Conservation (phyloP, 495 filamentous ascomycete species). For the Tuber melanosporum region DNA sequence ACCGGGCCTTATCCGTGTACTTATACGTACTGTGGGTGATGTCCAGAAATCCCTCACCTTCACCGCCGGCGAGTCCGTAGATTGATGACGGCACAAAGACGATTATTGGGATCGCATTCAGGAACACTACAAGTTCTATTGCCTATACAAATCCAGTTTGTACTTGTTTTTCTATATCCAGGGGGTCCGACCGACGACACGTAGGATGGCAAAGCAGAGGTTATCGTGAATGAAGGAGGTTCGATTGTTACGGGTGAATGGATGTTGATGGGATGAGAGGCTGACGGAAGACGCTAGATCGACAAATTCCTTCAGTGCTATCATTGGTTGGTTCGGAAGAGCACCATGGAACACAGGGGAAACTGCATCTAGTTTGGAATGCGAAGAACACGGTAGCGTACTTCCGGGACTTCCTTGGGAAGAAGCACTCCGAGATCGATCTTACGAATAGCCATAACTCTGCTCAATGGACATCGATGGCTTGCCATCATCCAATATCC, state of each 20-base stretch:
- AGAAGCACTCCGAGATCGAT: conserved; percentile 77
- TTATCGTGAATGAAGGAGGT: conserved; percentile 99
- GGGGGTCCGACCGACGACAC: conserved; percentile 10
- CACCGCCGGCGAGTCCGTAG: no score
- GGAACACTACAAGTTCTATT: conserved; percentile 96
- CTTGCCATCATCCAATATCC: conserved; percentile 72
- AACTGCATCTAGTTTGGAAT: conserved; percentile 84
- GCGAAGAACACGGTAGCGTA: conserved; percentile 85
- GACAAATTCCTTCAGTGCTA: conserved; percentile 89
- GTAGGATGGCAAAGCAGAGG: conserved; percentile 86
- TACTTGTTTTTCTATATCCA: not conserved
- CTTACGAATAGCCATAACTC: conserved; percentile 89
- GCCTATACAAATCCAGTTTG: conserved; percentile 56
- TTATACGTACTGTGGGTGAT: no score
- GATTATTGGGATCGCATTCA: conserved; percentile 97
- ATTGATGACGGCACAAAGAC: no score
- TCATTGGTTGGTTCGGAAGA: conserved; percentile 94
- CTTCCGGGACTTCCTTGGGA: conserved; percentile 91
- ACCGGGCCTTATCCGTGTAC: no score
- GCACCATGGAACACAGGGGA: conserved; percentile 92
- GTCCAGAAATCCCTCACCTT: no score
- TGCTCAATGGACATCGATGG: conserved; percentile 69
- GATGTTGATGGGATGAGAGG: conserved; percentile 18
- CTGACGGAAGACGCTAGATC: conserved; percentile 55
- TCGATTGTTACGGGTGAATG: conserved; percentile 5